These are phyloP conservation scores for Blastobotrys buckinghamii DNA, from an alignment of 1,139 yeast genomes.

Conservation along the genomic window DNA sequence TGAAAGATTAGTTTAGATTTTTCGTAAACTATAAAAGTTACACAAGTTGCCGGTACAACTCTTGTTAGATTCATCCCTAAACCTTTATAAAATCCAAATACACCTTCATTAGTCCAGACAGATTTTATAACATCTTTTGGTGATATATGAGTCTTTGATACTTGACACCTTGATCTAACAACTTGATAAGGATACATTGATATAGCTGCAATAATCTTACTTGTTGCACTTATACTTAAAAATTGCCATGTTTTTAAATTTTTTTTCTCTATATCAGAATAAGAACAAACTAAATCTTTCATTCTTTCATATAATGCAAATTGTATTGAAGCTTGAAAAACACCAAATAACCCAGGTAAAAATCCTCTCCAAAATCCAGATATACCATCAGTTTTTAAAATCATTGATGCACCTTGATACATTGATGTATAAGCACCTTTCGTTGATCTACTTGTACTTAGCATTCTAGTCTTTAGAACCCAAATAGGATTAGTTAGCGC, in stretches of 20 bases:
- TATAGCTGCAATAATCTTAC: slow-evolving; percentile 65
- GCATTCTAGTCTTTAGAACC: slow-evolving; percentile 84
- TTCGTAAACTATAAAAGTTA: slow-evolving; percentile 87
- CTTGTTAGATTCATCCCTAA: slow-evolving; percentile 71
- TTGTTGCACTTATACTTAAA: slow-evolving; percentile 55
- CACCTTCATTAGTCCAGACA: slow-evolving; percentile 44
- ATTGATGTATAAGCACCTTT: slow-evolving; percentile 53
- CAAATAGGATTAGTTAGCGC: slow-evolving; percentile 84
- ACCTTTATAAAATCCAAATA: slow-evolving; percentile 72
- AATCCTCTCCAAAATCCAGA: slow-evolving; percentile 77
- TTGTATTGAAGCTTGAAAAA: slow-evolving; percentile 84
- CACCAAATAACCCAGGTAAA: slow-evolving; percentile 74
- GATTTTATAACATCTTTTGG: slow-evolving; percentile 27
- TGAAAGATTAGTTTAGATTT: slow-evolving; percentile 35
- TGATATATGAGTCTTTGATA: slow-evolving; percentile 23
- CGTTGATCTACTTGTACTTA: slow-evolving; percentile 41
- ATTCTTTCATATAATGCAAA: slow-evolving; percentile 77
- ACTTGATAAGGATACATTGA: slow-evolving; percentile 83
- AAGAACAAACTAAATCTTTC: slow-evolving; percentile 33
- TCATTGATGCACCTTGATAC: slow-evolving; percentile 47
- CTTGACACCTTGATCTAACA: slow-evolving; percentile 70
- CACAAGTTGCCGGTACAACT: slow-evolving; percentile 78
- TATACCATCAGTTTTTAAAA: slow-evolving; percentile 58
- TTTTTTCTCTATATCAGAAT: neutral
- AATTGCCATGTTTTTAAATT: slow-evolving; percentile 29